Base-by-base conservation (phyloP, 2,329 filamentous ascomycete genomes). In the Fusarium pseudonygamai region DNA sequence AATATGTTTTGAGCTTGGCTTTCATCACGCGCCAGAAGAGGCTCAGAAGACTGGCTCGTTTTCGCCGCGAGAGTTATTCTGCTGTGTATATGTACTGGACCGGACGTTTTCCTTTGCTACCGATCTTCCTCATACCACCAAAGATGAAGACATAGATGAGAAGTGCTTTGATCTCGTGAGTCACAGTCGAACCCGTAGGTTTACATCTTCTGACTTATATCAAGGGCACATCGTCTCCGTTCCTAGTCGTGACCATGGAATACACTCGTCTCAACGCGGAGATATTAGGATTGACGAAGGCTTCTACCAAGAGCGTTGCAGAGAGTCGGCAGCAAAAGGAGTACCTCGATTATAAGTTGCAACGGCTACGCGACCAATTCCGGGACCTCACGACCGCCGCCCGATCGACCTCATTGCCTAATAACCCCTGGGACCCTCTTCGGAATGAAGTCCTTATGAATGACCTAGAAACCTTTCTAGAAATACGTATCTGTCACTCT, bases 131-230 rank as follows among this genome's bases (percentile, higher is more conserved):
- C 34, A 55, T 55, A 40, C 36, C 20, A 40, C 36, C 0, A 55
- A 55, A 2, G 52, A 55, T 8, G 20, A 55, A 18, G 52, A 40
- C 36, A 55, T 55, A 28, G 52, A 55, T 5, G 52, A 55, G 3
- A 40, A 5, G 2, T 55, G 52, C 11, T 55, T 55, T 13, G 36
- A 55, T 30, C 52, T 55, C 6, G 36, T 40, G 3, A 28, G 46
- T 50, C 4, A 28, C 11, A 22, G 9, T 22, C 3, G 13, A 28
- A 0, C 15, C 4, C 6, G 4, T 6, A 15, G 6, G 9, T 3
- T 11, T 11, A 46, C 9, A 28, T 0, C 6, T 22, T 47, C 49
- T 53, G 10, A 53, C 24, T 15, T 4, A 11, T 4, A 14, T 0
- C 3, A 7, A 53, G 52, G 52, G 52, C 10, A 16, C 11, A 1